Base-by-base conservation (phyloP, 2,329 filamentous ascomycete species). In the Macrophomina pseudophaseolina region DNA sequence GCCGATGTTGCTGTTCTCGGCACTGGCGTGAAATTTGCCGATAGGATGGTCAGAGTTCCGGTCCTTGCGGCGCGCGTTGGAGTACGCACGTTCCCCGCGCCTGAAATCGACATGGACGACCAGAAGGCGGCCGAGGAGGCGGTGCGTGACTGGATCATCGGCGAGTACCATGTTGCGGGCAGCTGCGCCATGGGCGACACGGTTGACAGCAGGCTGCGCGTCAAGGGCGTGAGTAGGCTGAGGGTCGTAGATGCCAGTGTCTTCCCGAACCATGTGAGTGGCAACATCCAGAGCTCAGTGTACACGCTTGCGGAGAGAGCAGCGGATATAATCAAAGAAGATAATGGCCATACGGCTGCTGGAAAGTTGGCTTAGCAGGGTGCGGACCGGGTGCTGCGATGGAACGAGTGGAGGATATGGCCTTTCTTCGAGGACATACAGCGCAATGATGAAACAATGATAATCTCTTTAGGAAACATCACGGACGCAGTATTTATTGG, bases 1-100 rank as follows among this genome's bases (percentile, higher is more conserved):
- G 67, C 80, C 12, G 82, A 83, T 66, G 67, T 80, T 8, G 76
- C 81, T 42, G 64, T 83, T 14, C 73, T 78, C 1, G 75, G 77
- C 1, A 73, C 76, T 5, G 74, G 77, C 52, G 68, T 74, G 5
- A 73, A 73, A 12, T 78, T 75, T 63, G 69, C 78, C 8, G 75
- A 80, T 1, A 75, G 68, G 3, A 71, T 81, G 28, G 72, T 73
- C 16, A 9, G 12, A 9, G 2, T 42, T 5, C 28, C 28, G 6
- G 14, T 28, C 1, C 14, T 60, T 9, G 16, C 40, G 23, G 28
- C 23, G 2, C 23, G 16, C 23, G 11, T 48, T 16, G 6, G 14
- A 4, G 11, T 7, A 23, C 56, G 56, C 23, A 32, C 23, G 14
- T 18, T 2, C 28, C 56, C 56, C 4, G 7, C 40, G 8, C 28